A percentile compares a stretch with the other conserved stretches of the same genome.
These are phyloP conservation scores for Syzygium jambos DNA, from an alignment of 345 rosid species.

Conservation along the genomic window DNA sequence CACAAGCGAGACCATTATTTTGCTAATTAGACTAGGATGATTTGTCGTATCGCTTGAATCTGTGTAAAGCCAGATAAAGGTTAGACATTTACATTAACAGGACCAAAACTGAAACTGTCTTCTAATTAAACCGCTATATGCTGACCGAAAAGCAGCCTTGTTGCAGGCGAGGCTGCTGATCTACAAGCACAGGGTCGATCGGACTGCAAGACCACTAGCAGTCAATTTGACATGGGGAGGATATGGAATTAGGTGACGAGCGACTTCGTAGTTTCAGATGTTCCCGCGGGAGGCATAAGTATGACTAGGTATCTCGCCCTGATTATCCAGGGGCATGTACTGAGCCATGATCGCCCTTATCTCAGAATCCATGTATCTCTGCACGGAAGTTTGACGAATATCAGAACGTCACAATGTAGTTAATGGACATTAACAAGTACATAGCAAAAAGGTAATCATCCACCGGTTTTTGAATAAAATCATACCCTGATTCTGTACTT, in stretches of 20 bases:
- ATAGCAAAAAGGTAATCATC: not conserved
- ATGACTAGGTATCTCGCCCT: slow-evolving; percentile 9
- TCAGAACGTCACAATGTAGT: not conserved
- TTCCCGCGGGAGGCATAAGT: not conserved
- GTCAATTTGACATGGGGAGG: not conserved
- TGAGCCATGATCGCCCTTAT: slow-evolving; percentile 51
- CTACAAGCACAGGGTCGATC: not conserved
- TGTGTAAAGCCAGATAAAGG: not conserved
- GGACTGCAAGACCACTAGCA: not conserved
- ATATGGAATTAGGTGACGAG: not conserved
- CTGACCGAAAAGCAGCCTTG: not conserved
- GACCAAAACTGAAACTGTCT: not conserved
- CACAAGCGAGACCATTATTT: not conserved
- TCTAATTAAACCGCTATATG: not conserved
- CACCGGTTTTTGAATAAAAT: not conserved
- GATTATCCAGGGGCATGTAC: slow-evolving; percentile 47
- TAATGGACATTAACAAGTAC: not conserved
- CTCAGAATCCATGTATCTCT: slow-evolving; percentile 54
- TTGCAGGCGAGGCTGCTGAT: not conserved
- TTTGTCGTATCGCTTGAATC: not conserved
- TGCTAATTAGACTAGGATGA: not conserved
- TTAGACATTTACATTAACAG: not conserved
- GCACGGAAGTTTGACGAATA: not conserved
- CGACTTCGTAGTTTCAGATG: not conserved
- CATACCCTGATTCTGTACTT: slow-evolving; percentile 94